Conservation (phyloP, 768 basidiomycete species). For the Amylocystis lapponica region DNA sequence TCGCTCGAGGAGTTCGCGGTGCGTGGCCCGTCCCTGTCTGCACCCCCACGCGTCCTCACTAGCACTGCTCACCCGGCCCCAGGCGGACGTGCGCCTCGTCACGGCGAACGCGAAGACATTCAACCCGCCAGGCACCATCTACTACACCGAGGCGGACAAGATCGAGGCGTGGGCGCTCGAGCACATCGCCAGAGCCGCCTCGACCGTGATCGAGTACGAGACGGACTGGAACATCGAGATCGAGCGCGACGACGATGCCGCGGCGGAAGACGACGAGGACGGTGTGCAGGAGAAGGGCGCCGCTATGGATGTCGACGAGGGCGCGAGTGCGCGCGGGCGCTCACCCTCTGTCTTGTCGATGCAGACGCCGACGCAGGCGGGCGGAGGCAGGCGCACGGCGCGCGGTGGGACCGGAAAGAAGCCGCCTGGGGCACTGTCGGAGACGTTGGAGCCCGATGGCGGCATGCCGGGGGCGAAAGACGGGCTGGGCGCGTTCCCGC, state of each 20-base stretch:
- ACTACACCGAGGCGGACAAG: constrained; percentile 66
- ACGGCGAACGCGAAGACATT: constrained; percentile 70
- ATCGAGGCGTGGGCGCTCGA: constrained; percentile 69
- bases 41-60: not conserved
- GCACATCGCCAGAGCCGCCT: constrained; percentile 63
- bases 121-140: constrained; percentile 71
- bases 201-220: constrained; percentile 76
- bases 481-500: constrained; percentile 67
- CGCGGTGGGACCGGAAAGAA: constrained; percentile 33
- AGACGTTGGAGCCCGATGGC: constrained; percentile 62
- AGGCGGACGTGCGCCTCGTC: constrained; percentile 71
- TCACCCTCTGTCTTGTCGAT: constrained; percentile 21
- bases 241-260: constrained; percentile 38
- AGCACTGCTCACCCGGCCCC: not conserved
- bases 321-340: constrained; percentile 20
- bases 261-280: constrained; percentile 39
- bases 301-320: constrained; percentile 38
- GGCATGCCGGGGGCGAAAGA: constrained; percentile 73
- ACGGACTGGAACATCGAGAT: constrained; percentile 82
- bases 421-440: constrained; percentile 33
- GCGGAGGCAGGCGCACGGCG: constrained; percentile 6
- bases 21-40: constrained; percentile 19
- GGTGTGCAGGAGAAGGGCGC: constrained; percentile 24
- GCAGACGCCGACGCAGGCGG: constrained; percentile 3
- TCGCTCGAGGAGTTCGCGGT: constrained; percentile 78